These are phyloP conservation scores for Prunus yedoensis DNA, from an alignment of 331 rosid genomes.

Conservation along the genomic window DNA sequence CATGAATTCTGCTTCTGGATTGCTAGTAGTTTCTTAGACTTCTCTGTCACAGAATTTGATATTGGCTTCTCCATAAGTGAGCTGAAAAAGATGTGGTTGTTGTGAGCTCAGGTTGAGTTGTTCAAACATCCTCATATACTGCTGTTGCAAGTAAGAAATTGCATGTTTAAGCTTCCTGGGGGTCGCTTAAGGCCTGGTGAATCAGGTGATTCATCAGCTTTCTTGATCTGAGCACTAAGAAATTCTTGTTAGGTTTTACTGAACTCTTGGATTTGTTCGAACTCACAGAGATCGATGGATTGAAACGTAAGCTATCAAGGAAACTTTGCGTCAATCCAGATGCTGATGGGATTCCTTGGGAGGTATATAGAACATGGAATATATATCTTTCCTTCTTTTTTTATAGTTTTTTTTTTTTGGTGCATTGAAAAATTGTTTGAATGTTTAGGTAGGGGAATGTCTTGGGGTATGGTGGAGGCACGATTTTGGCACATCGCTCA, in stretches of 20 bases:
- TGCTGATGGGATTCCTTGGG: slow-evolving; percentile 68
- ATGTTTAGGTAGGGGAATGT: slow-evolving; percentile 70
- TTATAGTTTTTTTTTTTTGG: background rate
- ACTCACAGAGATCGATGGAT: slow-evolving; percentile 69
- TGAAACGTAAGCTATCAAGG: slow-evolving; percentile 69
- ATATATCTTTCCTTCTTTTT: background rate
- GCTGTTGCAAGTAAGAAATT: slow-evolving; percentile 74
- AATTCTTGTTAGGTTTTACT: background rate
- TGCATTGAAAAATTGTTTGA: background rate
- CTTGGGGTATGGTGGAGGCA: slow-evolving; percentile 92
- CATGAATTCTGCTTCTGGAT: no score
- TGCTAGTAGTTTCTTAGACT: no score
- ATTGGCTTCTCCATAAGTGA: background rate
- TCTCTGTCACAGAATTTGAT: background rate
- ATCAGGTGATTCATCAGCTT: slow-evolving; percentile 52
- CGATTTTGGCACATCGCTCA: slow-evolving; percentile 61
- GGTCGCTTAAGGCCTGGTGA: slow-evolving; percentile 88
- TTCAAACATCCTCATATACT: slow-evolving; percentile 90
- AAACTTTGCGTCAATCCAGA: slow-evolving; percentile 58
- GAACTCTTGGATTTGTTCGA: slow-evolving; percentile 15
- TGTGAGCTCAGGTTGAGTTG: slow-evolving; percentile 74
- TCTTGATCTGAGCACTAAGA: background rate
- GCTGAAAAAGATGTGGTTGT: background rate
- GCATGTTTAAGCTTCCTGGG: slow-evolving; percentile 81
- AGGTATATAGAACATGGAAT: slow-evolving; percentile 47